Evolutionary conservation across 768 basidiomycete genomes (phyloP), one percentile per base, ranked within the genome.

Genomic region (Multifurca ochricompacta): DNA sequence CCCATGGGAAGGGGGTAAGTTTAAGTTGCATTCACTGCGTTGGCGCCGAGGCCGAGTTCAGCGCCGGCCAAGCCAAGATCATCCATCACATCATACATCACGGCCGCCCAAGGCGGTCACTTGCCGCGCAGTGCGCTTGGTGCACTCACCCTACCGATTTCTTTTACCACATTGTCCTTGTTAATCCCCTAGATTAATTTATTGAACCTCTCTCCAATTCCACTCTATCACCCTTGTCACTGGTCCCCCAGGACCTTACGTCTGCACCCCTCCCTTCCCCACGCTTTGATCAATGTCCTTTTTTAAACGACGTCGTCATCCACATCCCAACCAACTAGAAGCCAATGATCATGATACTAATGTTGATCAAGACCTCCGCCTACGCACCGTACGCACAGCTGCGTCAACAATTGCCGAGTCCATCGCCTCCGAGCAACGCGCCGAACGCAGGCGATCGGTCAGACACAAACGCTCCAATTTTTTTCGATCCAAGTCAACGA

Each of bases 301-400:
- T 25, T 50, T 59, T 44, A 56, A 46, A 37, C 49, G 56, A 40
- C 51, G 53, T 46, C 56, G 45, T 35, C 45, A 53, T 35, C 23
- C 39, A 40, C 45, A 53, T 32, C 46, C 49, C 34, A 57, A 65
- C 59, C 56, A 76, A 56, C 65, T 72, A 42, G 74, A 76, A 62
- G 72, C 71, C 41, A 79, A 83, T 68, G 77, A 82, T 59, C 82
- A 84, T 63, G 62, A 67, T 40, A 70, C 81, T 64, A 81, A 88
- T 51, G 83, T 90, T 62, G 93, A 97, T 74, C 86, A 87, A 18
- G 82, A 91, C 64, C 77, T 93, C 11, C 84, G 92, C 35, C 76
- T 97, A 45, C 82, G 90, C 48, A 94, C 91, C 1, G 90, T 92
- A n/a, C 85, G 86, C 63, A 96, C 94, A 1, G 94, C 94, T 16